Percentiles rank a stretch among this genome's conserved stretches.
phyloP scores from a whole-genome alignment of 169 alveolate genomes.

The Hammondia hammondi region DNA sequence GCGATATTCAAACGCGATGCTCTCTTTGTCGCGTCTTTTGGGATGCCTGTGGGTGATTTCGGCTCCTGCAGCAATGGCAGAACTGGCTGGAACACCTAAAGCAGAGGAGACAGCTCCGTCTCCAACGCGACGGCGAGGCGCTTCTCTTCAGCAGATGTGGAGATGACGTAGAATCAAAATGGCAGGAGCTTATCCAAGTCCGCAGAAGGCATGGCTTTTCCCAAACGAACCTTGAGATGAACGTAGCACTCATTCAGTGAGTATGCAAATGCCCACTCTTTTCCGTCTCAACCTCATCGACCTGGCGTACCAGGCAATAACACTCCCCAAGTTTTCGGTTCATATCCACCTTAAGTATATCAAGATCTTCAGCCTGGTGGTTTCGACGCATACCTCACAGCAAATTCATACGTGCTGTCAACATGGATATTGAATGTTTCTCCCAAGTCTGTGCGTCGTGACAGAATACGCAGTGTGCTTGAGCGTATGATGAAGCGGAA shows the following conservation, averaged over 20 bases:
- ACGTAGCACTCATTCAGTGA: constrained; percentile 17
- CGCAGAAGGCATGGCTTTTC: neutral
- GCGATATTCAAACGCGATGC: neutral
- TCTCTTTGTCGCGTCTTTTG: neutral
- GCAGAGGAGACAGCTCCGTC: constrained; percentile 53
- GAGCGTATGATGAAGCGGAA: too few relatives aligned
- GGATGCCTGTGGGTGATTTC: neutral
- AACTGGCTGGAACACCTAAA: constrained; percentile 52
- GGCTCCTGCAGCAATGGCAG: constrained; percentile 59
- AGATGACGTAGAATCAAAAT: constrained; percentile 28
- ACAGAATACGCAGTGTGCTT: too few relatives aligned
- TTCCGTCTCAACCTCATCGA: too few relatives aligned
- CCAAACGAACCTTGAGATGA: constrained; percentile 19
- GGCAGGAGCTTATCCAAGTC: constrained; percentile 38
- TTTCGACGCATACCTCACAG: too few relatives aligned
- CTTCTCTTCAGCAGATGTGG: constrained; percentile 48
- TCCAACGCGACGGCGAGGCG: constrained; percentile 59
- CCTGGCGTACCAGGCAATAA: too few relatives aligned
- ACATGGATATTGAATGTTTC: too few relatives aligned
- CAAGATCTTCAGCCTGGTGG: too few relatives aligned
- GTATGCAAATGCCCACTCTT: neutral
- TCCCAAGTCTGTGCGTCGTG: too few relatives aligned
- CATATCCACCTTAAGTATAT: too few relatives aligned
- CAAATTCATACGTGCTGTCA: too few relatives aligned
- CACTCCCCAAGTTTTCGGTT: too few relatives aligned